Conservation (phyloP, 139 green algal species). For the Closterium sp. region DNA sequence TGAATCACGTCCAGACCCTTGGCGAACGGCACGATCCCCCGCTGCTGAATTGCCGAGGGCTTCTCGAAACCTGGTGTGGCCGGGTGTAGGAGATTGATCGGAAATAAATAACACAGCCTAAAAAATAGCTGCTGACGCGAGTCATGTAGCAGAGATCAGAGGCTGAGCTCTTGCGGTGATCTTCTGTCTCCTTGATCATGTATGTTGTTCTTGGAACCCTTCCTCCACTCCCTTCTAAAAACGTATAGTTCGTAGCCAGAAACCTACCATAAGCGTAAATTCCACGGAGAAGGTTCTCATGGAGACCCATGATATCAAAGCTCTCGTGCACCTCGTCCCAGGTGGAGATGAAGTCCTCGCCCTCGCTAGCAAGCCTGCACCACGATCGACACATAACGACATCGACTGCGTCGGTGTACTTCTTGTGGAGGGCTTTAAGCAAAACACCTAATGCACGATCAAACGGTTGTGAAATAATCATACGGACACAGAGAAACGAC, state of each 20-base stretch:
- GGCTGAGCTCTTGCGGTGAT: neutral
- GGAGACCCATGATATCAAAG: slow-evolving; percentile 97
- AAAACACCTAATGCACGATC: neutral
- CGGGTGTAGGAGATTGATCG: neutral
- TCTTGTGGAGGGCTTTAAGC: neutral
- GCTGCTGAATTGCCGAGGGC: slow-evolving; percentile 99
- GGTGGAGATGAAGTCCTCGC: slow-evolving; percentile 86
- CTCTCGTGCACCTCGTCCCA: slow-evolving; percentile 95
- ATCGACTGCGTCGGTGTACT: neutral
- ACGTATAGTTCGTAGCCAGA: too few species aligned
- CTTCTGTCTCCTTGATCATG: neutral
- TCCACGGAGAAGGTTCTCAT: slow-evolving; percentile 98
- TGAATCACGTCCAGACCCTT: slow-evolving; percentile 98
- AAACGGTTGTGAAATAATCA: neutral
- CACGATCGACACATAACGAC: neutral
- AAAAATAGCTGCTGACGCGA: neutral
- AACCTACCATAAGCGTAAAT: slow-evolving; percentile 95
- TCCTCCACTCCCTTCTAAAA: neutral
- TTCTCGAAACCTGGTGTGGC: slow-evolving; percentile 87
- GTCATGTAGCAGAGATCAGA: neutral
- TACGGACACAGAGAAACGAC: too few species aligned
- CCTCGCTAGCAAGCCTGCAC: slow-evolving; percentile 37
- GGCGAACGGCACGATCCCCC: slow-evolving; percentile 97
- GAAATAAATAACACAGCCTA: neutral
- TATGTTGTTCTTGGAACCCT: neutral